Conservation (phyloP, 805 yeast species). For the Wickerhamiella bombiphila region DNA sequence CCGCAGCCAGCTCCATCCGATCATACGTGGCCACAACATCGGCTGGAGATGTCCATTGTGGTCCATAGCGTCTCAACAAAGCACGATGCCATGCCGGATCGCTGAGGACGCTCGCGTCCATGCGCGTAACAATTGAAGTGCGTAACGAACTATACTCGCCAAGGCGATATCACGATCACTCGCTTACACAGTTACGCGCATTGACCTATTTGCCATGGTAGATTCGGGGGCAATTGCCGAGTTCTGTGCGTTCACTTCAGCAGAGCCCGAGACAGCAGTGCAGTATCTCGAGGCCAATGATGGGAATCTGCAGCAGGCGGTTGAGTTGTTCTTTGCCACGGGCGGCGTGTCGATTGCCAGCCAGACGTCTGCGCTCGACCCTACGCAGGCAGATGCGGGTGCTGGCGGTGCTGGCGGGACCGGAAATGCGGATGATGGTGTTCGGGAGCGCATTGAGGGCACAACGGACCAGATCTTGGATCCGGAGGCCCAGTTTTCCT, state of each 20-base stretch:
- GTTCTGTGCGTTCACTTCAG: conserved; percentile 74
- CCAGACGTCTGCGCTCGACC: conserved; percentile 11
- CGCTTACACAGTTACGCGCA: too few species aligned
- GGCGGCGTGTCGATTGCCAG: conserved; percentile 25
- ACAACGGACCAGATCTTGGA: conserved; percentile 65
- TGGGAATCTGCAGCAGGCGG: conserved; percentile 67
- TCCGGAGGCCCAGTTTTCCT: conserved; percentile 19
- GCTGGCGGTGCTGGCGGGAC: conserved; percentile 50
- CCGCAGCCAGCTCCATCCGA: conserved; percentile 19
- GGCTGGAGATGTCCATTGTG: conserved; percentile 7
- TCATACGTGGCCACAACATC: conserved; percentile 13
- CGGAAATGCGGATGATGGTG: conserved; percentile 33
- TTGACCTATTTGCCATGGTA: too few species aligned
- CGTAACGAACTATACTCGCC: too few species aligned
- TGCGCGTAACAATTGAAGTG: too few species aligned
- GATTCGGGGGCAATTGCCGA: conserved; percentile 34
- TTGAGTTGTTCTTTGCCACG: conserved; percentile 61
- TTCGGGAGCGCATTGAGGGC: conserved; percentile 67
- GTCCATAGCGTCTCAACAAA: conserved; percentile 6
- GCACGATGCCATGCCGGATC: conserved; percentile 7
- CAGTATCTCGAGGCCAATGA: conserved; percentile 70
- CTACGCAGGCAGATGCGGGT: too few species aligned
- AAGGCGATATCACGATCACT: too few species aligned
- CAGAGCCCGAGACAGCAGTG: conserved; percentile 51
- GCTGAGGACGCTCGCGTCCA: not conserved